Evolutionary conservation across 306 rosid species (phyloP), one percentile per base, ranked within the genome.

Genomic region (Dalbergia oliveri): DNA sequence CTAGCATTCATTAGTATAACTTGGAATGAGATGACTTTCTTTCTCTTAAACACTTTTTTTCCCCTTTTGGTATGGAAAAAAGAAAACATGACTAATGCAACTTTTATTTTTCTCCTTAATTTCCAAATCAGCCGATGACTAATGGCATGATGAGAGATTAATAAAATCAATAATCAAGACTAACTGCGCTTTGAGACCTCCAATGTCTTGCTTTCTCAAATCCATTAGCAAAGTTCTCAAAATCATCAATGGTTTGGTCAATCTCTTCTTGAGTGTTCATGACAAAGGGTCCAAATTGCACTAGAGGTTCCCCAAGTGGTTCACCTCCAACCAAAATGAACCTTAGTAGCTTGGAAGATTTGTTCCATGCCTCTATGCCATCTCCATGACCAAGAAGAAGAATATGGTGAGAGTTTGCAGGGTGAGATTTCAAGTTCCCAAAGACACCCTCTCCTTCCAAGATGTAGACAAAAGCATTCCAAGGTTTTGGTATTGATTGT

Each of bases 171-270:
- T 79, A 83, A 2, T 83, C 96, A 79, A 83, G 89, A 37, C 66
- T 34, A 60, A 69, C 11, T 43, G 62, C 83, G 77, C 86, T 88
- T 57, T 88, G 80, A 71, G 99, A 95, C 34, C 82, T 93, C 99
- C 99, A 93, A 6, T 95, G 92, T 82, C 87, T 90, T 15, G 98
- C 99, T 69, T 93, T 95, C 90, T 93, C 99, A 87, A 95, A 95
- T 21, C 99, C 99, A 51, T 95, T 95, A 34, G 77, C 78, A 58
- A 41, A 93, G 59, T 91, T 95, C 43, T 95, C 99, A 79, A 89
- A 95, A 50, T 95, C 99, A 81, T 89, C 94, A 77, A 95, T 78
- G 15, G 99, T 91, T 64, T 93, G 96, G n/a, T 93, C 93, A 80
- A 95, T 90, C 81, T 93, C 97, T 66, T 93, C 91, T 59, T 93